Evolutionary conservation across 345 rosid genomes (phyloP).

Genomic region (Toxicodendron radicans): DNA sequence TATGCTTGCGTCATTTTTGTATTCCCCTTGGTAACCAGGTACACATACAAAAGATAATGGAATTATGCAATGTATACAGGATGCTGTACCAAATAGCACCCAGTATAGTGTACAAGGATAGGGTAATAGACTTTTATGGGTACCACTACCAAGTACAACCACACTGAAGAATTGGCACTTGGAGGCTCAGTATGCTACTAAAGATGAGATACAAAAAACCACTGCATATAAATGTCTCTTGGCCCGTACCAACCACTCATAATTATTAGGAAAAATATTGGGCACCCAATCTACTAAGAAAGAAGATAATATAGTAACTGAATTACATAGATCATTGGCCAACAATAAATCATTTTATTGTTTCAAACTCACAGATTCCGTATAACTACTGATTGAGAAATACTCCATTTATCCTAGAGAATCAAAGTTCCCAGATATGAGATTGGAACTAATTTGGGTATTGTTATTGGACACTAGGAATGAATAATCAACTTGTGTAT

Average conservation of each 20-base stretch:
- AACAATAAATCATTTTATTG: no score
- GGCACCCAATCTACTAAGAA: neutral
- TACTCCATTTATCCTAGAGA: no score
- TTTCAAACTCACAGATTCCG: no score
- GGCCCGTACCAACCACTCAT: neutral
- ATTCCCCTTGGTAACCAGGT: neutral
- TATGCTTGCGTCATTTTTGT: neutral
- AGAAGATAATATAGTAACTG: no score
- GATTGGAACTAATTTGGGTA: no score
- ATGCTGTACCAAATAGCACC: neutral
- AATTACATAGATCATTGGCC: no score
- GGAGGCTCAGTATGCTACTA: neutral
- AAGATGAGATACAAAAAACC: neutral
- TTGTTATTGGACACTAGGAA: no score
- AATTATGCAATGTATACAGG: neutral
- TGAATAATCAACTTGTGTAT: no score
- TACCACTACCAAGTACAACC: neutral
- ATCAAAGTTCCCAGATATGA: no score
- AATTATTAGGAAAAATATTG: neutral
- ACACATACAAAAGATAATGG: neutral
- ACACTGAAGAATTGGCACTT: neutral
- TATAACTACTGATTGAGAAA: no score
- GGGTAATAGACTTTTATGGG: neutral
- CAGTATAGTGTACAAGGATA: neutral
- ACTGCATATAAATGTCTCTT: neutral